A percentile compares a stretch with the other conserved stretches of the same genome.
phyloP scores from a whole-genome alignment of 352 stramenopile genomes.

The Phytophthora fragariaefolia region DNA sequence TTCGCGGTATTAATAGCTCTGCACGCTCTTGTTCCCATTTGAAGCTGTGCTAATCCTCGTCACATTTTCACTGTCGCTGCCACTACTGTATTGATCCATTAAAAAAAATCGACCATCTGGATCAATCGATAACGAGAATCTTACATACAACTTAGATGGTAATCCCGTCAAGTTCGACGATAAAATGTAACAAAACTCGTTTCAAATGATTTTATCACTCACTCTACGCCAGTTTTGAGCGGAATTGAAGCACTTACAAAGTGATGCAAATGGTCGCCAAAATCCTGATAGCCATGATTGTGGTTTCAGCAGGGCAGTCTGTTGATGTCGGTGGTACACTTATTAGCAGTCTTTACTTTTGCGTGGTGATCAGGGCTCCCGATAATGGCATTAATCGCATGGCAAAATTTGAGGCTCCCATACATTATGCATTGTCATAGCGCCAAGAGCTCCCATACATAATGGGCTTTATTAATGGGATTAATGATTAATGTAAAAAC shows the following conservation, averaged over 20 bases:
- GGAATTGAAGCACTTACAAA: slow-evolving; percentile 1
- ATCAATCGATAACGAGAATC: background rate
- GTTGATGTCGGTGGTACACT: background rate
- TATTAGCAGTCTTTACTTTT: background rate
- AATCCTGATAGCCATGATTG: background rate
- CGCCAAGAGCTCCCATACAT: too few species aligned
- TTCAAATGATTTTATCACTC: background rate
- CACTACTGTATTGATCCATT: background rate
- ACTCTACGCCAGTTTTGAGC: background rate
- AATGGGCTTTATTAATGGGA: too few species aligned
- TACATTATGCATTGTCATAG: too few species aligned
- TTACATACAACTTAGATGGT: background rate
- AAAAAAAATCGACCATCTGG: background rate
- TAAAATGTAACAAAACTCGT: background rate
- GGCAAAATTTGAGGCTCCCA: too few species aligned
- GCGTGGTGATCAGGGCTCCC: too few species aligned
- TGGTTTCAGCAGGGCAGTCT: background rate
- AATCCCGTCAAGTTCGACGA: slow-evolving; percentile 1
- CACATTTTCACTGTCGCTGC: background rate
- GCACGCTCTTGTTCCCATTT: background rate
- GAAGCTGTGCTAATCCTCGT: slow-evolving; percentile 1
- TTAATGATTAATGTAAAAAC: too few species aligned
- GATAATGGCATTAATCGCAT: too few species aligned
- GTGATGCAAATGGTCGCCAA: background rate
- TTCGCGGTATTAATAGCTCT: background rate